Conservation (phyloP, 805 yeast species). For the Yamadazyma sp. region DNA sequence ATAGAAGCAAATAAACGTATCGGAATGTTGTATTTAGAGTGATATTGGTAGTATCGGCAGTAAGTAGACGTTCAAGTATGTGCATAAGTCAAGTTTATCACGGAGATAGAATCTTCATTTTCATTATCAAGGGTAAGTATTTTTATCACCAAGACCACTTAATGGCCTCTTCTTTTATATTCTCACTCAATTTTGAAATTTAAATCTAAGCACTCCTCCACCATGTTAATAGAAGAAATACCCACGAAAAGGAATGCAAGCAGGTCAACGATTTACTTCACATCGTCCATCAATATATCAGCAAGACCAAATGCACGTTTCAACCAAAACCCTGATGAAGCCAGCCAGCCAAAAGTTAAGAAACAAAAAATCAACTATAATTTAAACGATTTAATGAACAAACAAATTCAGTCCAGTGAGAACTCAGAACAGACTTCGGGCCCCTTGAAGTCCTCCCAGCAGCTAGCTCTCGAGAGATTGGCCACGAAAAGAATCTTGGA, state of each 20-base stretch:
- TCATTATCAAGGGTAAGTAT: no score
- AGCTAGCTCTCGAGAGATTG: conserved; percentile 40
- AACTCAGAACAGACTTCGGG: conserved; percentile 25
- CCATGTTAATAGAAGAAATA: conserved; percentile 45
- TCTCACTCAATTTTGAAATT: no score
- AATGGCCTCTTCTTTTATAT: no score
- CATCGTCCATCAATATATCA: conserved; percentile 41
- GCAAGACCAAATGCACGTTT: conserved; percentile 31
- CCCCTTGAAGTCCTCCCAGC: conserved; percentile 42
- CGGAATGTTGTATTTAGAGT: neutral
- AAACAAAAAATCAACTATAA: conserved; percentile 46
- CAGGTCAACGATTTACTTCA: conserved; percentile 39
- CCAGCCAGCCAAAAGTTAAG: conserved; percentile 27
- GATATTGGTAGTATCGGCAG: no score
- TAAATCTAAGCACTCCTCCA: neutral
- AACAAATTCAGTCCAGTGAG: conserved; percentile 37
- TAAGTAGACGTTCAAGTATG: no score
- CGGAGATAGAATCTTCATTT: no score
- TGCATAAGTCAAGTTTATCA: no score
- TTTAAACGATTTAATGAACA: conserved; percentile 42
- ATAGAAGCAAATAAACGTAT: no score
- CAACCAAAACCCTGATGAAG: conserved; percentile 19
- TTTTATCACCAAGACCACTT: no score
- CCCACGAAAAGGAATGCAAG: conserved; percentile 34
- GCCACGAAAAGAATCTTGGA: conserved; percentile 38